phyloP scores from a whole-genome alignment of 495 filamentous ascomycete genomes.

The Collariella sp. region DNA sequence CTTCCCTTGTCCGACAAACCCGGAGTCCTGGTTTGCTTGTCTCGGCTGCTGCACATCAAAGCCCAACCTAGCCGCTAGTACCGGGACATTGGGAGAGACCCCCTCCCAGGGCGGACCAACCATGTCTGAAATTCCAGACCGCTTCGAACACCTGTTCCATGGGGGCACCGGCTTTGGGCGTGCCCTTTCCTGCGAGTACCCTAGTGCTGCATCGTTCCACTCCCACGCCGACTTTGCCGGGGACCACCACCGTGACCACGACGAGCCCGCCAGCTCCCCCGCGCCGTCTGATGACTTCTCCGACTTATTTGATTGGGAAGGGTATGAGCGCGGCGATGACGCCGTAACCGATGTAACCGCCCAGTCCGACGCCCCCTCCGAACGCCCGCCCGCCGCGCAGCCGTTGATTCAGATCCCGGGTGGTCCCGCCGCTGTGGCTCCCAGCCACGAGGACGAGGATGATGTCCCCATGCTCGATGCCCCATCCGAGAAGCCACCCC shows the following conservation, averaged over 20 bases:
- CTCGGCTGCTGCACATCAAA: slow-evolving; percentile 14
- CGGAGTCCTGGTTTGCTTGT: slow-evolving; percentile 6
- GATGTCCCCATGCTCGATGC: slow-evolving; percentile 19
- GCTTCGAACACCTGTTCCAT: slow-evolving; percentile 1
- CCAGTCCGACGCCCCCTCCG: slow-evolving; percentile 11
- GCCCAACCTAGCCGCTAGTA: slow-evolving; percentile 7
- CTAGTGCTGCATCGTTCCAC: background rate
- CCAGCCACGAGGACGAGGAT: slow-evolving; percentile 10
- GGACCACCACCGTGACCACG: slow-evolving; percentile 1
- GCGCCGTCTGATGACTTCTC: background rate
- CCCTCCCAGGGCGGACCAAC: slow-evolving; percentile 17
- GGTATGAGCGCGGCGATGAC: background rate
- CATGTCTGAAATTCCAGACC: slow-evolving; percentile 14
- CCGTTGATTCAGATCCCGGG: slow-evolving; percentile 6
- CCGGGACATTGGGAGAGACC: slow-evolving; percentile 1
- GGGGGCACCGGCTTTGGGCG: slow-evolving; percentile 5
- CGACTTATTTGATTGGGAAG: slow-evolving; percentile 16
- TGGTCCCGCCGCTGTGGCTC: background rate
- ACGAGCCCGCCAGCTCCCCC: slow-evolving; percentile 10
- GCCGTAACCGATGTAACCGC: slow-evolving; percentile 17
- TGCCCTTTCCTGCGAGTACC: background rate
- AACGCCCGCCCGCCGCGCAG: slow-evolving; percentile 2
- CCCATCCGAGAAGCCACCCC: background rate
- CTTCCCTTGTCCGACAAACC: slow-evolving; percentile 3
- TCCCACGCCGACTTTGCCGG: background rate